Conservation (phyloP, 768 basidiomycete species). For the Hericium alpestre region DNA sequence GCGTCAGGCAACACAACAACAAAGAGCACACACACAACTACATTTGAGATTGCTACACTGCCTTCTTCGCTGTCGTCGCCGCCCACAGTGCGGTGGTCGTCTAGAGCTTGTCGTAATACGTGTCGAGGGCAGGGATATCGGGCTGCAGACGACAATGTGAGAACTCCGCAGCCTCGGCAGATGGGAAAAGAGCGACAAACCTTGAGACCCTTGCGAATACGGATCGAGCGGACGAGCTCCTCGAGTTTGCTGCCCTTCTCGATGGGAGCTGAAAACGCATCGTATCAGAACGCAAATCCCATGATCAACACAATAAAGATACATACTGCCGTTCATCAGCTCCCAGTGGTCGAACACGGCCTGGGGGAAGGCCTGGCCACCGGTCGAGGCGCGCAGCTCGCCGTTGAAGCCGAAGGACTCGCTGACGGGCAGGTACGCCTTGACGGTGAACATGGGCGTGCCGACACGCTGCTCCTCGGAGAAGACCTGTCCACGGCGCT, state of each 20-base stretch:
- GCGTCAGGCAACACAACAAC: neutral
- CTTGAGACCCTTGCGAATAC: conserved; percentile 93
- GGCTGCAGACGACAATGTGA: conserved; percentile 35
- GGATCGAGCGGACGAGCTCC: conserved; percentile 71
- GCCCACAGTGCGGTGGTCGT: neutral
- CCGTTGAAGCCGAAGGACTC: conserved; percentile 98
- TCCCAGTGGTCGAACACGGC: conserved; percentile 91
- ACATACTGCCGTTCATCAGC: conserved; percentile 69
- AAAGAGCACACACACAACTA: neutral
- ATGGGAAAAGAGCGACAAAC: conserved; percentile 23
- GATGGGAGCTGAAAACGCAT: conserved; percentile 43
- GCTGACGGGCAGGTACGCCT: conserved; percentile 86
- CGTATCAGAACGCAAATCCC: neutral
- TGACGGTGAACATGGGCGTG: conserved; percentile 99
- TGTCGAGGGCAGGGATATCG: conserved; percentile 79
- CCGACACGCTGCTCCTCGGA: conserved; percentile 93
- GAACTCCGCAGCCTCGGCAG: conserved; percentile 4
- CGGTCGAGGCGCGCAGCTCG: conserved; percentile 83
- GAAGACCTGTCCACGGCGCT: conserved; percentile 97
- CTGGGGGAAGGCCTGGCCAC: conserved; percentile 98
- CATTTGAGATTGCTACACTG: neutral
- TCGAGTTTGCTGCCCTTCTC: conserved; percentile 92
- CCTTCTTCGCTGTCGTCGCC: neutral
- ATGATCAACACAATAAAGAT: neutral
- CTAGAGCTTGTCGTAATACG: conserved; percentile 91